Base-by-base conservation (phyloP, 2,329 filamentous ascomycete genomes). In the Neoarthrinium moseri region DNA sequence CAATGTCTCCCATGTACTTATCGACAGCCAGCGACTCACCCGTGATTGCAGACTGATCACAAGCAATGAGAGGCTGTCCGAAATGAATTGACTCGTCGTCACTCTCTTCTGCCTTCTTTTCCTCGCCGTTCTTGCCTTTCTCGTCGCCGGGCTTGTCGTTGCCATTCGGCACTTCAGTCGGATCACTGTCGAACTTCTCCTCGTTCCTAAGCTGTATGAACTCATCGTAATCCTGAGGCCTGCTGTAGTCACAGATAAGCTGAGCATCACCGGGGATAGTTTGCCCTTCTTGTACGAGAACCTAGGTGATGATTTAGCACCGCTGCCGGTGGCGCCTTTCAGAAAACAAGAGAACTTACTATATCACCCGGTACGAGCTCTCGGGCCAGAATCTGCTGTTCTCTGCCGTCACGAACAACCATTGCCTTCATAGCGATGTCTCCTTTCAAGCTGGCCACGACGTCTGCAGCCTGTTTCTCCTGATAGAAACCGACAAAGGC, bases 1-100 rank as follows among this genome's bases (percentile, higher is more conserved):
- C 77, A 51, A 78, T 73, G 61, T 89, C 86, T 51, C 84, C 83
- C 81, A 90, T 87, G 73, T 86, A 87, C 71, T 87, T 87, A 70
- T 87, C 84, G 52, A 89, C 86, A 55, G 86, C 86, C 55, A 89
- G 81, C 50, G 86, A 90, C 69, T 89, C 86, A 71, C 86, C 86
- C 57, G 86, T 89, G 69, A 90, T 89, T 68, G 86, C 86, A 63
- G 86, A 89, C 72, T 89, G 86, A 73, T 90, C 86, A 58, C 82
- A 81, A 54, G 86, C 86, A 60, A 89, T 72, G 56, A 89, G 77
- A 51, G 83, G 75, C 59, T 83, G 78, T 55, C 85, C 85, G 54
- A 77, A 79, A 63, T 80, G 81, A 60, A 73, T 69, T 45, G 67
- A 73, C 46, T 79, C 75, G 46, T 61, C 55, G 17, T 64, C 81